Evolutionary conservation across 176 grass and related monocot genomes (phyloP), one percentile per base, ranked within the genome.

Genomic region (Musa schizocarpa): DNA sequence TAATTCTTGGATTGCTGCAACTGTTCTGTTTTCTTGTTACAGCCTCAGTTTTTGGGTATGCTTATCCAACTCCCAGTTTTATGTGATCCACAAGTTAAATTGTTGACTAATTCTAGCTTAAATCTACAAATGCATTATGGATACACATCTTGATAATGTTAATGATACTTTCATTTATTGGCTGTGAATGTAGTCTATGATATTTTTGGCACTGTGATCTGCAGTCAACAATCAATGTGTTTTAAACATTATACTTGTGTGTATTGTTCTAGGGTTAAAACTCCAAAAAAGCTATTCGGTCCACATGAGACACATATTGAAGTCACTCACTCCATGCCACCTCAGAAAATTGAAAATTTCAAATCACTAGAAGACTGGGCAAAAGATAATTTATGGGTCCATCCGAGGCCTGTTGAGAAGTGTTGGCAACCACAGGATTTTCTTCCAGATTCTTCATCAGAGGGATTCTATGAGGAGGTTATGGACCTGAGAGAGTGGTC

Each of bases 351-450:
- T 1, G 63, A 68, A 27, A 68, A 68, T 78, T 78, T 78, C 29
- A 78, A 78, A 52, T 78, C 76, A 68, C n/a, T 78, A 13, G 76
- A 78, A 9, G 52, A 34, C 1, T 78, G 76, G 76, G 63, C 76
- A 29, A 63, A 78, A 27, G 50, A 78, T 68, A 78, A 78, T 55
- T 68, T 78, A 21, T 54, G 68, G 51, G 61, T 66, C 14, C 76
- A 68, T 68, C 57, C 68, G 50, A 78, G 43, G 63, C 76, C 76
- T 68, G 76, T 78, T n/a, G 63, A 78, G 63, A 78, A 78, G 76
- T 78, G 76, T 68, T 54, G 76, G 22, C 22, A 22, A 22, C 22
- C 22, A 22, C 22, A 22, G 22, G 22, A 22, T 22, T 22, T 22
- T 22, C 22, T 22, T 22, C 22, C 22, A 22, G 22, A 22, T 22